Evolutionary conservation across 805 yeast genomes (phyloP), one percentile per base, ranked within the genome.

Genomic region (Lachancea meyersii): DNA sequence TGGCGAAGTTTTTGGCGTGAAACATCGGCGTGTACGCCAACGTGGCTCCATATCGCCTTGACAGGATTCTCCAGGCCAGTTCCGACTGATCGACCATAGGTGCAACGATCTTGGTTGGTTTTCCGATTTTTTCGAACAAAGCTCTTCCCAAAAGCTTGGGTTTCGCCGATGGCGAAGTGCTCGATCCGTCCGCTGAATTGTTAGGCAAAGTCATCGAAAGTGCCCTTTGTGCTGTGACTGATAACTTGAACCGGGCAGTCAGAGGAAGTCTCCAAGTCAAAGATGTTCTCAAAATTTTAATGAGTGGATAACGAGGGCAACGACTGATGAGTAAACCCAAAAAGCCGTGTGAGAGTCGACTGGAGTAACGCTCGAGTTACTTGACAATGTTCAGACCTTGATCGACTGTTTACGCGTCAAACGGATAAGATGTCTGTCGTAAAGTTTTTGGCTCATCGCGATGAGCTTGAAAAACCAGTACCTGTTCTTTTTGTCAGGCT

Each of bases 11-110:
- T 38, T 88, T 72, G 3, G 98, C 95, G 63, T 93, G 97, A 51
- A 84, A 76, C 99, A 93, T 93, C 3, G 99, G 99, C 0, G 97
- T 86, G 56, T 91, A 93, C 57, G 96, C 86, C 26, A 93, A 68
- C 2, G 88, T 86, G 0, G 98, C 97, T 3, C 99, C 99, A 55
- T 89, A 82, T 46, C 74, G 71, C 43, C 97, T 73, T 3, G 95
- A 84, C 13, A 93, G 68, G 14, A 86, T 74, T 50, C 99, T 72
- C 97, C 97, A 93, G 1, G 95, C 97, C 16, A 93, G 71, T 58
- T 93, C 99, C 3, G 91, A 80, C 52, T 88, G 97, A 62, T 93
- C 99, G 16, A 93, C 99, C 97, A 93, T 91, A 1, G 99, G 99
- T 3, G 97, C 98, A 17, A 93, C 93, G 20, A 93, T 81, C 49